Base-by-base conservation (phyloP, 768 basidiomycete species). In the Agrocybe praecox region DNA sequence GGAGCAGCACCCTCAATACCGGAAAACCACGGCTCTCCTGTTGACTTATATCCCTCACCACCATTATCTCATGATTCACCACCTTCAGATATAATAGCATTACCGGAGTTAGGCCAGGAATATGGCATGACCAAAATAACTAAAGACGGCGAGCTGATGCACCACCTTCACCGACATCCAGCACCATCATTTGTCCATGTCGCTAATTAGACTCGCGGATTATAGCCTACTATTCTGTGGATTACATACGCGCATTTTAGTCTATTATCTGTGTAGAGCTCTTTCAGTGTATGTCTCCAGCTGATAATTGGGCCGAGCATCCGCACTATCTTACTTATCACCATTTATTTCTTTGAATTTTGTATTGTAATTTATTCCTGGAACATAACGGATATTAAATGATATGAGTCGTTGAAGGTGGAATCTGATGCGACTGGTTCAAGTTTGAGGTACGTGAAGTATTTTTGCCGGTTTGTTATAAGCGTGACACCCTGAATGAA, bases 11-110 rank as follows among this genome's bases (percentile, higher is more conserved):
- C 66, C 14, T 22, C 60, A 24, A 55, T 57, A 46, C 59, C 65
- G 46, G 64, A 66, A 45, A 62, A 51, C 40, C 54, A 58, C 29
- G 59, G 54, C 33, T 70, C 70, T 44, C 74, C 76, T 7, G 64
- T 64, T n/a, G 74, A 74, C 32, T 71, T 77, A 15, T 84, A 83
- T 65, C 82, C 82, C 18, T 81, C 81, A 0, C 82, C 80, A 1
- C 82, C 81, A 49, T 72, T 70, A 18, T 74, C 73, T 4, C 52
- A 68, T 26, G 69, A 71, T 55, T 76, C 74, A 12, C 74, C 73
- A 3, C 65, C 70, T n/a, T 66, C 66, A 18, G 60, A 69, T 32
- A 65, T 62, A 15, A 64, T 68, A 51, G 64, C 68, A 14, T 55
- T 70, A 17, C 67, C 69, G 24, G 14, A 52, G 18, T 32, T 53